phyloP scores from a whole-genome alignment of 1,139 yeast species.

The Saccharomyces hybrid region DNA sequence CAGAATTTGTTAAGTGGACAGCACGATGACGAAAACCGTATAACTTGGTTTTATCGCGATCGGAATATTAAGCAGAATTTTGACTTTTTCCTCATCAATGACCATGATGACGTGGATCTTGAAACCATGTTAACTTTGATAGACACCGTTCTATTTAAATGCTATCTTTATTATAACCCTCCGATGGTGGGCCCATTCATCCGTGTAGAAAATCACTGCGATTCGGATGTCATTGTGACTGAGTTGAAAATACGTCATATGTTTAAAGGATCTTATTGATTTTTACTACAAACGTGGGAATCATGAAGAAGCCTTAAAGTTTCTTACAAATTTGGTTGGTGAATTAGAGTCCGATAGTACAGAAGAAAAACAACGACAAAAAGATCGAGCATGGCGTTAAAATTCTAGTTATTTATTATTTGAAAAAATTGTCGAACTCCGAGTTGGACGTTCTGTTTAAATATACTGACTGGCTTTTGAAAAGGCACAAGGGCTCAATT shows the following conservation, averaged over 20 bases:
- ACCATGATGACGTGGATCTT: constrained; percentile 30
- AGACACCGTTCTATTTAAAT: constrained; percentile 72
- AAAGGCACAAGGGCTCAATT: constrained; percentile 34
- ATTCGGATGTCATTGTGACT: constrained; percentile 52
- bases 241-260: constrained; percentile 46
- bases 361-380: constrained; percentile 20
- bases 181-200: constrained; percentile 76
- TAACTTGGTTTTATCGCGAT: constrained; percentile 20
- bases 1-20: constrained; percentile 25
- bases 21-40: constrained; percentile 9
- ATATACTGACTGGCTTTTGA: constrained; percentile 48
- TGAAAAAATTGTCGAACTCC: constrained; percentile 51
- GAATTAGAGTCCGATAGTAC: constrained; percentile 23
- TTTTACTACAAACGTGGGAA: constrained; percentile 59
- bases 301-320: constrained; percentile 61
- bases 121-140: constrained; percentile 43
- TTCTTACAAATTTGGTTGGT: constrained; percentile 35
- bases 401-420: constrained; percentile 42
- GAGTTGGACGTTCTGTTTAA: constrained; percentile 50
- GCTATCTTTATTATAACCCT: constrained; percentile 62
- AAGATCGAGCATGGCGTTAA: constrained; percentile 23
- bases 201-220: constrained; percentile 68
- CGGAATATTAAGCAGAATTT: constrained; percentile 18
- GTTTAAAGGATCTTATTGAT: constrained; percentile 66
- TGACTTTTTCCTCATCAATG: constrained; percentile 25